Conservation (phyloP, 768 basidiomycete species). For the Lentinus tigrinus region DNA sequence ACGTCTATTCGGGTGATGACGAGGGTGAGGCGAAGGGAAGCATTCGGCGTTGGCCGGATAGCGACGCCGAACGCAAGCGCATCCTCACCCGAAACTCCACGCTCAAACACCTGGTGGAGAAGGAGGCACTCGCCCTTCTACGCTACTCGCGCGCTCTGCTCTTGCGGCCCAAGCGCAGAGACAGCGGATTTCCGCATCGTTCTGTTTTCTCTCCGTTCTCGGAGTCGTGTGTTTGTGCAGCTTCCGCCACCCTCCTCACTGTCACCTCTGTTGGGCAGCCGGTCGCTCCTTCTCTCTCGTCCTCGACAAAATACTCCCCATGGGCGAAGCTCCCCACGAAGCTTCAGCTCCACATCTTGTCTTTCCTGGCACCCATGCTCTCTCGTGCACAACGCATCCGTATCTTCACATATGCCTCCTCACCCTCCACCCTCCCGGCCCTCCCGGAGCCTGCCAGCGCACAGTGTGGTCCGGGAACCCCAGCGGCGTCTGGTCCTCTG, state of each 20-base stretch:
- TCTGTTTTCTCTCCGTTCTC: slow-evolving; percentile 3
- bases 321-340: slow-evolving; percentile 54
- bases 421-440: slow-evolving; percentile 43
- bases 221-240: slow-evolving; percentile 10
- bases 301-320: slow-evolving; percentile 14
- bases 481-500: slow-evolving; percentile 20
- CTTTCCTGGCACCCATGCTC: slow-evolving; percentile 55
- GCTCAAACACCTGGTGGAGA: slow-evolving; percentile 38
- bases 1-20: slow-evolving; percentile 26
- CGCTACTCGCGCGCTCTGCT: slow-evolving; percentile 49
- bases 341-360: slow-evolving; percentile 55
- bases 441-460: slow-evolving; percentile 37
- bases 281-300: slow-evolving; percentile 1
- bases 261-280: slow-evolving; percentile 13
- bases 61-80: slow-evolving; percentile 31
- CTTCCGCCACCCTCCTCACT: slow-evolving; percentile 5
- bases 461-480: slow-evolving; percentile 26
- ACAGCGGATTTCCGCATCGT: neutral
- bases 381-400: slow-evolving; percentile 54
- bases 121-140: slow-evolving; percentile 51
- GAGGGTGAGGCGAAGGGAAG: slow-evolving; percentile 21
- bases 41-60: slow-evolving; percentile 36
- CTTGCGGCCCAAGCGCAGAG: slow-evolving; percentile 31
- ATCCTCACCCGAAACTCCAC: slow-evolving; percentile 44
- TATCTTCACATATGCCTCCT: slow-evolving; percentile 51